Evolutionary conservation across 208 protist genomes (phyloP).

Genomic region (Crithidia thermophila): DNA sequence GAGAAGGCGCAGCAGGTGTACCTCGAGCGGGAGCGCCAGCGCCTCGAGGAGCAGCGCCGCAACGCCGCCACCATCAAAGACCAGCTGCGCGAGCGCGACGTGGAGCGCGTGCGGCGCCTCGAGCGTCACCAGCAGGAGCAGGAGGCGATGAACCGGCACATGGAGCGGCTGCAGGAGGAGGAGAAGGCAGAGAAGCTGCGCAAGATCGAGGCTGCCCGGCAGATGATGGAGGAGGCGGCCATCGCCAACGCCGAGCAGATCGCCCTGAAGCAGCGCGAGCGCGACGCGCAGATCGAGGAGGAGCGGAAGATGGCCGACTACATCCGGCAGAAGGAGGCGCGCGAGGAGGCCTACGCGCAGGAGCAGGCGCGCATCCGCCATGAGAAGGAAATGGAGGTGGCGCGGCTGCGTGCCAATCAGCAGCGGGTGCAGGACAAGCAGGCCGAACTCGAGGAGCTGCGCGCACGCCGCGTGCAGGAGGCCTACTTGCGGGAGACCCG

Average conservation of each 20-base stretch:
- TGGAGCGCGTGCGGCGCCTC: slow-evolving; percentile 87
- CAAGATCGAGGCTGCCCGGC: slow-evolving; percentile 69
- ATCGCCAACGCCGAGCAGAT: slow-evolving; percentile 95
- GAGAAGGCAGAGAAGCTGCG: slow-evolving; percentile 86
- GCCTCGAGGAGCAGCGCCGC: slow-evolving; percentile 77
- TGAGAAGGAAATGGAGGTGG: slow-evolving; percentile 93
- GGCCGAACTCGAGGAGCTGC: slow-evolving; percentile 91
- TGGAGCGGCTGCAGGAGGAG: slow-evolving; percentile 87
- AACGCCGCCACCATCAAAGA: slow-evolving; percentile 87
- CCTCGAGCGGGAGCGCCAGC: slow-evolving; percentile 87
- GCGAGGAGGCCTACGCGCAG: slow-evolving; percentile 86
- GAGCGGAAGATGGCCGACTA: slow-evolving; percentile 90
- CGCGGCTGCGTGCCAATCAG: slow-evolving; percentile 86
- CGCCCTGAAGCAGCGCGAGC: slow-evolving; percentile 80
- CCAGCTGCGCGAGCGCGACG: slow-evolving; percentile 91
- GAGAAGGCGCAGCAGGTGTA: slow-evolving; percentile 88
- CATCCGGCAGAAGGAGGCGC: slow-evolving; percentile 81
- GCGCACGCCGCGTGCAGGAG: slow-evolving; percentile 89
- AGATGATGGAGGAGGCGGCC: slow-evolving; percentile 92
- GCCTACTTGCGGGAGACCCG: slow-evolving; percentile 80
- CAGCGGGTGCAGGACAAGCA: slow-evolving; percentile 93
- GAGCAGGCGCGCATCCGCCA: slow-evolving; percentile 80
- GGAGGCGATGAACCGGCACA: slow-evolving; percentile 92
- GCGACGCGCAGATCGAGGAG: slow-evolving; percentile 82
- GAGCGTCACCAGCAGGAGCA: slow-evolving; percentile 93